phyloP scores from a whole-genome alignment of 345 rosid species.

The Clausena lansium region DNA sequence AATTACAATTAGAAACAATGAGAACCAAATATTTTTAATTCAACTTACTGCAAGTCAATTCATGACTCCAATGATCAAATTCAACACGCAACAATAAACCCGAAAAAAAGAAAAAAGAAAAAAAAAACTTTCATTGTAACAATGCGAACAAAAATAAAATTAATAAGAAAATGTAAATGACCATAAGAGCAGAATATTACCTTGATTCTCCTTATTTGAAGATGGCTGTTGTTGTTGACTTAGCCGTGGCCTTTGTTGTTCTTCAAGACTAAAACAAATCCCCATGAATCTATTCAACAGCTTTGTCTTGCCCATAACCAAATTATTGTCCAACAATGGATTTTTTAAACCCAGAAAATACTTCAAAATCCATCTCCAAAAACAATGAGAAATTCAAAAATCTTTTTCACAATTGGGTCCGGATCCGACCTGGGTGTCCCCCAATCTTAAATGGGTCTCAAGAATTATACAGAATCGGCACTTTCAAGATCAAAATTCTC shows the following conservation, averaged over 20 bases:
- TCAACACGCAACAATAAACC: not conserved
- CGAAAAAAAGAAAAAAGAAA: too few relatives aligned
- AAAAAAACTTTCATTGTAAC: too few relatives aligned
- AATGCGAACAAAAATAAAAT: not conserved
- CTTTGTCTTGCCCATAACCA: not conserved
- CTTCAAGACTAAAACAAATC: constrained; percentile 43
- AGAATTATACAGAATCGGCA: not conserved
- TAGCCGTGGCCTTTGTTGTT: not conserved
- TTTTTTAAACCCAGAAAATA: not conserved
- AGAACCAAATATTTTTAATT: not conserved
- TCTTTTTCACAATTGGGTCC: not conserved
- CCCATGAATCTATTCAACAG: constrained; percentile 37
- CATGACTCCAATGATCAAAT: not conserved
- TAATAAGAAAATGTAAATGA: not conserved
- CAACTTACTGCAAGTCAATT: not conserved
- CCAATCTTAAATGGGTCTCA: constrained; percentile 9
- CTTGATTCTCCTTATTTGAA: not conserved
- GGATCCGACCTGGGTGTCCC: constrained; percentile 19
- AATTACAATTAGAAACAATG: not conserved
- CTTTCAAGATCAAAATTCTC: not conserved
- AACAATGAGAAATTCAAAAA: not conserved
- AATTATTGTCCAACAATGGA: not conserved
- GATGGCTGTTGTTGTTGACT: not conserved
- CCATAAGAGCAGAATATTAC: not conserved
- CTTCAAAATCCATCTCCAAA: not conserved